These are phyloP conservation scores for Parastagonospora nodorum DNA, from an alignment of 2,329 filamentous ascomycete genomes.

Conservation along the genomic window DNA sequence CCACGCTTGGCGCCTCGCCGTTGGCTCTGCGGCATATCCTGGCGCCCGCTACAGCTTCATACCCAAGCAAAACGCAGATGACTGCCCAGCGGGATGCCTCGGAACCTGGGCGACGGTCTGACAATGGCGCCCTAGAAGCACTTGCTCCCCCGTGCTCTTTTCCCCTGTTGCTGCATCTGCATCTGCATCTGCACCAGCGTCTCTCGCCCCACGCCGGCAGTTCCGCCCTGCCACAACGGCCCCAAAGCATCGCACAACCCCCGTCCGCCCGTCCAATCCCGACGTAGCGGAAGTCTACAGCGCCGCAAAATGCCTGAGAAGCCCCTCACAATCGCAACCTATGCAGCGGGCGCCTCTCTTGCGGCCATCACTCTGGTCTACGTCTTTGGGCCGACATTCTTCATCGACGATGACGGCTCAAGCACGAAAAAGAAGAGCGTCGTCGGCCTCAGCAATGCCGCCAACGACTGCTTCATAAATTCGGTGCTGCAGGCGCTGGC, in stretches of 20 bases:
- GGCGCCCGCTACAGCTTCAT: constrained; percentile 20
- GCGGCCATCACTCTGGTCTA: constrained; percentile 95
- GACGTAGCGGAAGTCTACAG: constrained; percentile 22
- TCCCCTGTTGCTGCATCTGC: not conserved
- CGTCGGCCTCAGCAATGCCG: constrained; percentile 83
- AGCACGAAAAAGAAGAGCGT: constrained; percentile 74
- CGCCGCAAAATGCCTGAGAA: constrained; percentile 73
- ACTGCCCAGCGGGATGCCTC: constrained; percentile 27
- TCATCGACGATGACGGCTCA: constrained; percentile 81
- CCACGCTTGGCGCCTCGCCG: constrained; percentile 17
- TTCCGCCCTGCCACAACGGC: constrained; percentile 14
- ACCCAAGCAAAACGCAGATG: constrained; percentile 34
- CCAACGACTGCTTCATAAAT: constrained; percentile 87
- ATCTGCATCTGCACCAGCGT: not conserved
- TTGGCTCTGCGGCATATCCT: constrained; percentile 21
- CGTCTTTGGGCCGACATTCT: constrained; percentile 96
- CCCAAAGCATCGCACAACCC: constrained; percentile 21
- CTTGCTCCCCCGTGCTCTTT: not conserved
- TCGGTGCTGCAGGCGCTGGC: constrained; percentile 92
- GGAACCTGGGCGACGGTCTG: constrained; percentile 25
- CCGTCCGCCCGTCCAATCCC: constrained; percentile 25
- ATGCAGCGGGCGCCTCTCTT: constrained; percentile 92
- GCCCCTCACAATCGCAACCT: constrained; percentile 81
- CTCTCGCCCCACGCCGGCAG: constrained; percentile 2
- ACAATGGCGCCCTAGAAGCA: constrained; percentile 34